These are phyloP conservation scores for Tylopilus rubrobrunneus DNA, from an alignment of 768 basidiomycete species.

Conservation along the genomic window DNA sequence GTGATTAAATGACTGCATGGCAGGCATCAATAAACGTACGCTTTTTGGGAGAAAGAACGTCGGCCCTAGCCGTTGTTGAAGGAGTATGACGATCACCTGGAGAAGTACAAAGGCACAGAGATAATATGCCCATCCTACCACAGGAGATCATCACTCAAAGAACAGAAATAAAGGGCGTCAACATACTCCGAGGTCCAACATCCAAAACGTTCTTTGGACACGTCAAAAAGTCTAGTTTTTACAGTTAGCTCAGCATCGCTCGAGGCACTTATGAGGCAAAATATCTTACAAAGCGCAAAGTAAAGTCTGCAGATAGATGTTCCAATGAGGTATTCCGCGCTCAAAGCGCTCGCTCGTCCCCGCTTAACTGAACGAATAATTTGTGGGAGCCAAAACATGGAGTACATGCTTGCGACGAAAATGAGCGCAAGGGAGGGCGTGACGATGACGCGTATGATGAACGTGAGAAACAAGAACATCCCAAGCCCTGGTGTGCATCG, in stretches of 20 bases:
- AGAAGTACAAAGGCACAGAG: slow-evolving; percentile 57
- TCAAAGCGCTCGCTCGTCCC: slow-evolving; percentile 66
- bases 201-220: slow-evolving; percentile 88
- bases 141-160: neutral
- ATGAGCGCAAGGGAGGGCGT: slow-evolving; percentile 62
- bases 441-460: slow-evolving; percentile 72
- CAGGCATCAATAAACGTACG: slow-evolving; percentile 37
- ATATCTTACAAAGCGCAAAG: slow-evolving; percentile 66
- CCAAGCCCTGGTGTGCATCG: slow-evolving; percentile 49
- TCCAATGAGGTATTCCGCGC: slow-evolving; percentile 70
- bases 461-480: slow-evolving; percentile 62
- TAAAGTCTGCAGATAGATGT: slow-evolving; percentile 69
- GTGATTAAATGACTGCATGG: neutral
- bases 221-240: slow-evolving; percentile 65
- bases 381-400: slow-evolving; percentile 82
- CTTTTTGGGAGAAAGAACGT: slow-evolving; percentile 77
- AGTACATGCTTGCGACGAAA: slow-evolving; percentile 67
- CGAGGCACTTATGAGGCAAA: neutral
- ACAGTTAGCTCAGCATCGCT: neutral
- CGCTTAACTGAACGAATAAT: slow-evolving; percentile 72
- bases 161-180: neutral
- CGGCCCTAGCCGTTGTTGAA: slow-evolving; percentile 77
- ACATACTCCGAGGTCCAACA: slow-evolving; percentile 67
- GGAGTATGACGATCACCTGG: slow-evolving; percentile 58
- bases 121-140: slow-evolving; percentile 59